Percentiles rank a stretch among this genome's conserved stretches.
Evolutionary conservation across 176 grass and related monocot genomes (phyloP).

Genomic region (Avena sativa): DNA sequence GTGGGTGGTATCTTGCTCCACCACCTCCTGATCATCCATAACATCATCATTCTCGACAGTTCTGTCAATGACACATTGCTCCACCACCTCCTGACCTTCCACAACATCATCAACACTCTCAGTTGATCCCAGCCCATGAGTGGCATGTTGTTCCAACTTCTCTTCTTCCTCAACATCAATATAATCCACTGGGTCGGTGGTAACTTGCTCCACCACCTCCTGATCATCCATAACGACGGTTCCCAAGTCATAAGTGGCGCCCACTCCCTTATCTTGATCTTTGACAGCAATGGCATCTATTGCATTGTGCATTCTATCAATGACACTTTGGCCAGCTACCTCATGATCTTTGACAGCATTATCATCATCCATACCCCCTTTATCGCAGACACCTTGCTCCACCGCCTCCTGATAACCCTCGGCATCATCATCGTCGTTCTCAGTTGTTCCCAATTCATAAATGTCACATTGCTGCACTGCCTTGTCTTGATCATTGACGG

Average conservation of each 20-base stretch:
- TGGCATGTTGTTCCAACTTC: background rate
- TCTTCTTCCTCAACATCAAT: background rate
- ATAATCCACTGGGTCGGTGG: background rate
- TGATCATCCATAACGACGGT: background rate
- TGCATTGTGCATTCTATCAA: background rate
- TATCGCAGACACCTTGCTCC: background rate
- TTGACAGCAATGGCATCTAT: background rate
- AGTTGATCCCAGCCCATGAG: background rate
- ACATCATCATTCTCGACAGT: background rate
- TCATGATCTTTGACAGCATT: slow-evolving; percentile 1
- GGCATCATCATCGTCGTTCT: background rate
- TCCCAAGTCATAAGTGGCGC: background rate
- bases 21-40: slow-evolving; percentile 26
- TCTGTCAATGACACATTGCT: background rate
- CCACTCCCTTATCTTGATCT: background rate
- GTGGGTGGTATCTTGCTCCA: background rate
- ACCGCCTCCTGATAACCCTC: background rate
- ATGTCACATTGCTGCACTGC: background rate
- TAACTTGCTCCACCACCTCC: background rate
- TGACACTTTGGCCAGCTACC: background rate
- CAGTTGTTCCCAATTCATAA: background rate
- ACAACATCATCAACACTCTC: background rate
- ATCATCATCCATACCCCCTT: background rate
- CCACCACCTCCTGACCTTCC: background rate
- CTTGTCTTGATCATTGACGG: background rate